These are phyloP conservation scores for Saccharomycodes ludwigii DNA, from an alignment of 805 yeast species.

Conservation along the genomic window DNA sequence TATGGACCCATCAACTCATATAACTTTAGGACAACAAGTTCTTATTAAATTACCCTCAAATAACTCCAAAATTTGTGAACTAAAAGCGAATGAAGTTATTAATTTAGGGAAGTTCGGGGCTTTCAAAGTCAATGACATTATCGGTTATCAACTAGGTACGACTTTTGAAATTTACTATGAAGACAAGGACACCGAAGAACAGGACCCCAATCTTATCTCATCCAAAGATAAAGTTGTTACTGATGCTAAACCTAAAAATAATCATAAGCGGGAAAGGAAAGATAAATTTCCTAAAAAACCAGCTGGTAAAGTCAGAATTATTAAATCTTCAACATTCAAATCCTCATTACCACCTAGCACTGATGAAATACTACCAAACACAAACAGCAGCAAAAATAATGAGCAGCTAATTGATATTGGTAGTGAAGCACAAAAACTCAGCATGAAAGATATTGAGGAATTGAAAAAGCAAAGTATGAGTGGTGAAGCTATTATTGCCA, in stretches of 20 bases:
- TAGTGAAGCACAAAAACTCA: slow-evolving; percentile 55
- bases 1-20: slow-evolving; percentile 19
- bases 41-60: slow-evolving; percentile 74
- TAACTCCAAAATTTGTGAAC: slow-evolving; percentile 58
- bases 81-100: slow-evolving; percentile 47
- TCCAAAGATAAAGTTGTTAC: slow-evolving; percentile 14
- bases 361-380: slow-evolving; percentile 11
- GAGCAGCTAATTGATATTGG: slow-evolving; percentile 59
- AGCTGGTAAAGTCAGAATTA: slow-evolving; percentile 10
- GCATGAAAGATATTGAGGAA: slow-evolving; percentile 71
- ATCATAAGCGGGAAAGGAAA: slow-evolving; percentile 7
- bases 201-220: no score
- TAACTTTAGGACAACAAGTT: slow-evolving; percentile 27
- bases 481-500: slow-evolving; percentile 70
- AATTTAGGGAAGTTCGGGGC: slow-evolving; percentile 87
- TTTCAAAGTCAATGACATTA: slow-evolving; percentile 57
- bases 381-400: slow-evolving; percentile 44
- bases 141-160: slow-evolving; percentile 80
- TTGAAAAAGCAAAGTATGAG: slow-evolving; percentile 60
- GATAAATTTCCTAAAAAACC: slow-evolving; percentile 5
- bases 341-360: no score
- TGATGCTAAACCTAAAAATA: slow-evolving; percentile 6
- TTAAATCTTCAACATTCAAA: no score
- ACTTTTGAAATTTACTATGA: slow-evolving; percentile 72
- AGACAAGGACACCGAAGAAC: slow-evolving; percentile 15